Percentiles rank a stretch among this genome's conserved stretches.
Conservation (phyloP, 2,329 filamentous ascomycete genomes). For the Allantophomopsis lycopodina region DNA sequence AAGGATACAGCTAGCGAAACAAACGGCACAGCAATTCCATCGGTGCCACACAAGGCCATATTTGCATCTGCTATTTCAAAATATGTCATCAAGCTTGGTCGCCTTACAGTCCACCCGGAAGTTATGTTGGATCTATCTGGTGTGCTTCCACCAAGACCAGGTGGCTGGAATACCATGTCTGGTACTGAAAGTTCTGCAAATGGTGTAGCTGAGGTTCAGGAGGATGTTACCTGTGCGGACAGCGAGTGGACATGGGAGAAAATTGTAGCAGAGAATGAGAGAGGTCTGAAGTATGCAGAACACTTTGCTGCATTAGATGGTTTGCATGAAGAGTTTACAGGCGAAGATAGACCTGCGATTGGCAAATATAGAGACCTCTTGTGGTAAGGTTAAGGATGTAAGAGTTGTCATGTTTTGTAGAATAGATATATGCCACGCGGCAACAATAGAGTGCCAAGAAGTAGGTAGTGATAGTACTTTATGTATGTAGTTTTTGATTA, state of each 20-base stretch:
- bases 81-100: slow-evolving; percentile 66
- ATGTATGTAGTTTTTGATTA: no score
- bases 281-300: slow-evolving; percentile 38
- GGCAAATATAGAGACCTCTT: slow-evolving; percentile 17
- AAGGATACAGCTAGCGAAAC: not conserved
- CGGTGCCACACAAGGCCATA: slow-evolving; percentile 42
- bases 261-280: slow-evolving; percentile 38
- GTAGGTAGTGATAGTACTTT: no score
- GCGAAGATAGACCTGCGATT: slow-evolving; percentile 15
- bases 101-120: slow-evolving; percentile 72
- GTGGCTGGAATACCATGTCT: slow-evolving; percentile 38
- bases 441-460: no score
- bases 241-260: slow-evolving; percentile 41
- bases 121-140: slow-evolving; percentile 57
- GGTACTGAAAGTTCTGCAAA: slow-evolving; percentile 5
- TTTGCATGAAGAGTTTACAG: slow-evolving; percentile 23
- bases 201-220: slow-evolving; percentile 12
- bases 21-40: not conserved
- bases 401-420: no score
- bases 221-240: slow-evolving; percentile 1
- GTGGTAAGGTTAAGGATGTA: slow-evolving; percentile 1
- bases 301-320: slow-evolving; percentile 44
- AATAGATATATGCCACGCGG: no score
- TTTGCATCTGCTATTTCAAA: slow-evolving; percentile 59
- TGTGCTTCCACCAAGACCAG: slow-evolving; percentile 61